These are phyloP conservation scores for Aureobasidium sp. DNA, from an alignment of 2,329 filamentous ascomycete genomes.

Conservation along the genomic window DNA sequence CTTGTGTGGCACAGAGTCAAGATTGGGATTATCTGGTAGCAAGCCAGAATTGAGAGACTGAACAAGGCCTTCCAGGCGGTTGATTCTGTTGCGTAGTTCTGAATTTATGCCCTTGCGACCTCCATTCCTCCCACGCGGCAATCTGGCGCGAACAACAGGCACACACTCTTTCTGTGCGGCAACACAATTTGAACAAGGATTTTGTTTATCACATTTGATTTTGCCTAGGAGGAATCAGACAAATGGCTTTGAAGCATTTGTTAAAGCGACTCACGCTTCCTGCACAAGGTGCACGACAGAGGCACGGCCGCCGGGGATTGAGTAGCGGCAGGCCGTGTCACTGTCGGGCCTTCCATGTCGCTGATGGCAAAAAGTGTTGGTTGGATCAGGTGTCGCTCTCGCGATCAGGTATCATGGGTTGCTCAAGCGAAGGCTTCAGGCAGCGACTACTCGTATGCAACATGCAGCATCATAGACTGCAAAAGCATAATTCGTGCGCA, in stretches of 20 bases:
- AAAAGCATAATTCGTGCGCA: background rate
- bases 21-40: background rate
- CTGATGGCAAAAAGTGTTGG: background rate
- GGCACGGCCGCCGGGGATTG: background rate
- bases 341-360: background rate
- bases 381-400: background rate
- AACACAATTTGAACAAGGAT: constrained; percentile 8
- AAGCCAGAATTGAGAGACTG: constrained; percentile 3
- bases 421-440: background rate
- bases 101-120: constrained; percentile 5
- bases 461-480: background rate
- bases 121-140: constrained; percentile 8
- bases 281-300: constrained; percentile 9
- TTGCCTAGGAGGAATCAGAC: background rate
- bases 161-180: constrained; percentile 1
- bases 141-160: constrained; percentile 5
- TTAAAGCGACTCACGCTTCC: background rate
- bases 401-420: background rate
- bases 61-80: constrained; percentile 8
- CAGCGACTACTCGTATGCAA: background rate
- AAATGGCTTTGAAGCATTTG: background rate
- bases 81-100: constrained; percentile 8
- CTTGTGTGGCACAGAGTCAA: background rate
- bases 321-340: background rate
- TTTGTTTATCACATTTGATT: constrained; percentile 12